Conservation (phyloP, 495 filamentous ascomycete species). For the Trichoderma asperelloides region DNA sequence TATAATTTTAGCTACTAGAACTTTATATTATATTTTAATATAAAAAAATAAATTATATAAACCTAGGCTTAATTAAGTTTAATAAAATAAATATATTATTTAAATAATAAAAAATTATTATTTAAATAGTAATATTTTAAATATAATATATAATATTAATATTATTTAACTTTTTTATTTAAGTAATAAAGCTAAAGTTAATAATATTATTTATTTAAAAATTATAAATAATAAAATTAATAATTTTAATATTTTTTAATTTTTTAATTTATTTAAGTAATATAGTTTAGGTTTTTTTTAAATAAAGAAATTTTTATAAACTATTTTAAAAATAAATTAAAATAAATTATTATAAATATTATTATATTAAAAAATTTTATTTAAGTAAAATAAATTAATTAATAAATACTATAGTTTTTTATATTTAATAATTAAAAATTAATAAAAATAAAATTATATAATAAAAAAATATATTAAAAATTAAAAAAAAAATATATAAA, state of each 20-base stretch:
- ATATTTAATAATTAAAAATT: no score
- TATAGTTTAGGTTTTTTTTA: constrained; percentile 7
- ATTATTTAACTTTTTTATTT: constrained; percentile 9
- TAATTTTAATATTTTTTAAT: constrained; percentile 8
- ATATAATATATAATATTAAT: background rate
- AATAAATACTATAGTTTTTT: no score
- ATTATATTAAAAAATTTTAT: constrained; percentile 1
- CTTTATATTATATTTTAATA: no score
- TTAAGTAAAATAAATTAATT: background rate
- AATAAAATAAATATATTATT: background rate
- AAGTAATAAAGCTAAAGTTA: background rate
- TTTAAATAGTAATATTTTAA: background rate
- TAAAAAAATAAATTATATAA: no score
- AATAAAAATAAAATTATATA: background rate
- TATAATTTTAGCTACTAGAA: no score
- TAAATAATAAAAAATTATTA: no score
- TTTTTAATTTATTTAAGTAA: constrained; percentile 2
- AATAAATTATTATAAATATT: no score
- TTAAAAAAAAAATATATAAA: background rate
- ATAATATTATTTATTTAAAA: constrained; percentile 6
- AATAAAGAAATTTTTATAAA: constrained; percentile 3
- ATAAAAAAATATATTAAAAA: background rate
- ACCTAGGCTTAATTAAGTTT: no score
- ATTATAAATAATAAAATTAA: constrained; percentile 6
- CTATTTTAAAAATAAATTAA: background rate